Evolutionary conservation across 768 basidiomycete genomes (phyloP).

Genomic region (Mycena rosella): DNA sequence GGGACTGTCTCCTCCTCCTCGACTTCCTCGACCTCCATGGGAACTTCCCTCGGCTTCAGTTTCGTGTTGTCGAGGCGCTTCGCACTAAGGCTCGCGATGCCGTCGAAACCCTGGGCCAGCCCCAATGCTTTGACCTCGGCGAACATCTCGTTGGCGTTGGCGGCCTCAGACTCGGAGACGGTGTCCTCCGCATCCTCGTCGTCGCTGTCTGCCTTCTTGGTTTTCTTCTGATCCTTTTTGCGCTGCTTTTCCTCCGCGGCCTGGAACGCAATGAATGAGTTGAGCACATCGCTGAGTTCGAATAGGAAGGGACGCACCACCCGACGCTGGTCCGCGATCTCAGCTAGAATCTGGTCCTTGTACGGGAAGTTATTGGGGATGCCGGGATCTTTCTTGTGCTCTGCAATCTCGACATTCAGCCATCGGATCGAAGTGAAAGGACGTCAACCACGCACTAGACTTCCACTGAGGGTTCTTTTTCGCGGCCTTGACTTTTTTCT

Average conservation of each 20-base stretch:
- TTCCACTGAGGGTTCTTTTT: constrained; percentile 92
- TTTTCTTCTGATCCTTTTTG: constrained; percentile 74
- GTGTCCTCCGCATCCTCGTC: constrained; percentile 46
- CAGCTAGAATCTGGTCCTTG: constrained; percentile 94
- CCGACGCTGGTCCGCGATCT: constrained; percentile 86
- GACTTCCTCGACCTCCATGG: constrained; percentile 45
- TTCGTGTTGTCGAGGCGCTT: constrained; percentile 53
- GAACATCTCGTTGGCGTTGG: constrained; percentile 41
- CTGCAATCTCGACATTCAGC: constrained; percentile 50
- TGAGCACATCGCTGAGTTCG: neutral
- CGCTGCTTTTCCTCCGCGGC: constrained; percentile 82
- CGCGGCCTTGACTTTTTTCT: constrained; percentile 79
- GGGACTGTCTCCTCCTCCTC: constrained; percentile 70
- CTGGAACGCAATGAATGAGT: constrained; percentile 51
- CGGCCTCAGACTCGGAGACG: constrained; percentile 43
- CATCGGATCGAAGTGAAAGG: constrained; percentile 4
- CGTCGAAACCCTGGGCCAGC: constrained; percentile 65
- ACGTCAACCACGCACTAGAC: constrained; percentile 70
- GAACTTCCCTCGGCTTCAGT: constrained; percentile 46
- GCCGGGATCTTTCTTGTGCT: constrained; percentile 90
- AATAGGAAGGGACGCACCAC: constrained; percentile 59
- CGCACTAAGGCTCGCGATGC: constrained; percentile 60
- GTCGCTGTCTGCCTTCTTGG: constrained; percentile 41
- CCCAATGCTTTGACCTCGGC: constrained; percentile 47
- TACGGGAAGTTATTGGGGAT: constrained; percentile 95